A percentile compares a stretch with the other conserved stretches of the same genome.
phyloP scores from a whole-genome alignment of 148 eudicot genomes.

The Gaultheria prostrata region DNA sequence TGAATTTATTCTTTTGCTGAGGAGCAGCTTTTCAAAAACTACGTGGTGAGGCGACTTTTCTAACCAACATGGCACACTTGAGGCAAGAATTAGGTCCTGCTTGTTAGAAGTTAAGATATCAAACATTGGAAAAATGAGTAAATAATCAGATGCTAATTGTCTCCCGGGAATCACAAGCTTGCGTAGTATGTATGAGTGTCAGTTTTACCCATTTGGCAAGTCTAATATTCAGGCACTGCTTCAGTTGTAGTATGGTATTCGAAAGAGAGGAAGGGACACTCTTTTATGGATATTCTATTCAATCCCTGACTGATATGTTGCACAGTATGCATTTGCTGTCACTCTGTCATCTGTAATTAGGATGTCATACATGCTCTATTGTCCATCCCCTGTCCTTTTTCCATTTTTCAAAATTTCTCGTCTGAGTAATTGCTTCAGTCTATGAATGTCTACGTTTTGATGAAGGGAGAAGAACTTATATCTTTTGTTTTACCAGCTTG shows the following conservation, averaged over 20 bases:
- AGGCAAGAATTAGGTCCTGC: no score
- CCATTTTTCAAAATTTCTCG: background rate
- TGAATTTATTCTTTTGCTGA: no score
- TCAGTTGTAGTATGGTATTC: background rate
- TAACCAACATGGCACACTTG: no score
- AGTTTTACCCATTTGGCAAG: background rate
- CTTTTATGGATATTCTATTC: background rate
- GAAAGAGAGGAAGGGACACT: background rate
- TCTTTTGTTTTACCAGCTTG: constrained; percentile 50
- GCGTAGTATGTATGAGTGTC: no score
- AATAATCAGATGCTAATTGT: no score
- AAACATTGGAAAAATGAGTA: no score
- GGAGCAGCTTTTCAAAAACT: no score
- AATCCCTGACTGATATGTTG: background rate
- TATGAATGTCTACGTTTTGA: background rate
- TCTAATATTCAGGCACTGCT: background rate
- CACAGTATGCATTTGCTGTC: background rate
- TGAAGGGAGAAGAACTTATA: background rate
- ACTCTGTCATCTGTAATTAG: background rate
- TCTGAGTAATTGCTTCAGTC: background rate
- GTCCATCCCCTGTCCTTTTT: background rate
- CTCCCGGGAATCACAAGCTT: no score
- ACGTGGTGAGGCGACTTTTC: no score
- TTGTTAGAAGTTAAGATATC: no score
- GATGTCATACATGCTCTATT: background rate